Evolutionary conservation across 345 rosid species (phyloP), one percentile per base, ranked within the genome.

Genomic region (Gossypium bickii): DNA sequence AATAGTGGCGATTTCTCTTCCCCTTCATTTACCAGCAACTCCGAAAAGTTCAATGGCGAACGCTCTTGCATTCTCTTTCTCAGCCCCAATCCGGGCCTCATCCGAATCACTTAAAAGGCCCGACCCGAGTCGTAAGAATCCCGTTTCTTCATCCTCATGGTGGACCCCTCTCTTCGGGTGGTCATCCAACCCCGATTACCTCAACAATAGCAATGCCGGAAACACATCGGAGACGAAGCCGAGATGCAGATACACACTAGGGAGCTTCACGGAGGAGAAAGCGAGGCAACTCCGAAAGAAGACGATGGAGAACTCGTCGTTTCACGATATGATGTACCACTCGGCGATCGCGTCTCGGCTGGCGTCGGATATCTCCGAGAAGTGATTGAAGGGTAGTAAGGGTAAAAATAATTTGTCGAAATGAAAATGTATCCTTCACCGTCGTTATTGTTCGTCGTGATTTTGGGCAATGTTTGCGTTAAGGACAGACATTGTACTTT

Each of bases 261-360:
- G 93, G 17, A 71, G 87, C 51, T 90, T 89, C 84, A 89, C 93
- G 52, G 92, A 87, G 73, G 90, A 89, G 86, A 89, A 91, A 72
- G 97, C 93, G 24, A 86, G 71, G 76, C 86, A 83, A 76, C 88
- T 91, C 2, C 73, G 93, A 43, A 79, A 60, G 87, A 85, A 86
- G 85, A 85, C 83, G 17, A 70, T 70, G 57, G 89, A 85, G 77
- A 79, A 74, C 9, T 76, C 79, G 48, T 57, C 95, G 55, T 89
- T 89, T 72, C 93, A 90, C 79, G 93, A 89, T 56, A 71, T 83
- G 55, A 90, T 89, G 96, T 90, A 87, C 77, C 96, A 90, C 80
- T 91, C 93, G 2, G 87, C 90, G 27, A 87, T 91, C 70, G 97
- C 93, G 0, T 83, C 97, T 12, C 83, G 93, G 7, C 86, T 91